phyloP scores from a whole-genome alignment of 129 eudicot genomes.

The Flaveria robusta region DNA sequence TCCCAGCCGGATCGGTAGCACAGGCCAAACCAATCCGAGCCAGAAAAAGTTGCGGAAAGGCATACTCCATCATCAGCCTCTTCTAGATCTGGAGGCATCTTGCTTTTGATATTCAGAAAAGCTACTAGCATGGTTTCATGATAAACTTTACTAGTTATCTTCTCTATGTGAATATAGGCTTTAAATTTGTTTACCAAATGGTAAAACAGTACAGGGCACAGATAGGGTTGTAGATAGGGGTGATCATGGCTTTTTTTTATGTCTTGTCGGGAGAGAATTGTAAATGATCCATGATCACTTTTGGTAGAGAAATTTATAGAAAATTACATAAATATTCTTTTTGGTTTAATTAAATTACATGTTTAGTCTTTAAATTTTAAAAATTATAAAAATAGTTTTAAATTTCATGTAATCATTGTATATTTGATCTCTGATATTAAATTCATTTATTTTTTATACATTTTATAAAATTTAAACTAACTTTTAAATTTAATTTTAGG shows the following conservation, averaged over 20 bases:
- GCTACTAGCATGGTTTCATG: slow-evolving; percentile 7
- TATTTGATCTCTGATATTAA: too few relatives aligned
- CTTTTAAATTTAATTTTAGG: too few relatives aligned
- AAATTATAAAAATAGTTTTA: too few relatives aligned
- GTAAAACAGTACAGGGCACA: slow-evolving; percentile 9
- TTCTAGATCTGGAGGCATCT: slow-evolving; percentile 34
- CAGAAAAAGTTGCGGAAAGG: slow-evolving; percentile 40
- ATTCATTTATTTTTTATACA: too few relatives aligned
- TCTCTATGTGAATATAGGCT: slow-evolving; percentile 37
- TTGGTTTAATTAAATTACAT: too few relatives aligned
- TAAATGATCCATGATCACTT: slow-evolving; percentile 25
- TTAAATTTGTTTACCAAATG: not conserved
- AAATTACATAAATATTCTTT: too few relatives aligned
- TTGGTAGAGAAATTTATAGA: slow-evolving; percentile 23
- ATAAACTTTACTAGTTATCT: slow-evolving; percentile 28
- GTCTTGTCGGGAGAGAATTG: slow-evolving; percentile 32
- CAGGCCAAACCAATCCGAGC: too few relatives aligned
- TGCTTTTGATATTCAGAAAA: slow-evolving; percentile 18
- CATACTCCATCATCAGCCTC: slow-evolving; percentile 41
- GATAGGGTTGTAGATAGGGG: not conserved
- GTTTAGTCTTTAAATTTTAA: too few relatives aligned
- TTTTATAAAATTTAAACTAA: too few relatives aligned
- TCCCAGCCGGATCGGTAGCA: too few relatives aligned
- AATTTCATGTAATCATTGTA: too few relatives aligned
- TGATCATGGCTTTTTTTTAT: slow-evolving; percentile 14